Percentiles rank a stretch among this genome's conserved stretches.
Evolutionary conservation across 2,329 filamentous ascomycete species (phyloP).

Genomic region (Pseudogymnoascus sp.): DNA sequence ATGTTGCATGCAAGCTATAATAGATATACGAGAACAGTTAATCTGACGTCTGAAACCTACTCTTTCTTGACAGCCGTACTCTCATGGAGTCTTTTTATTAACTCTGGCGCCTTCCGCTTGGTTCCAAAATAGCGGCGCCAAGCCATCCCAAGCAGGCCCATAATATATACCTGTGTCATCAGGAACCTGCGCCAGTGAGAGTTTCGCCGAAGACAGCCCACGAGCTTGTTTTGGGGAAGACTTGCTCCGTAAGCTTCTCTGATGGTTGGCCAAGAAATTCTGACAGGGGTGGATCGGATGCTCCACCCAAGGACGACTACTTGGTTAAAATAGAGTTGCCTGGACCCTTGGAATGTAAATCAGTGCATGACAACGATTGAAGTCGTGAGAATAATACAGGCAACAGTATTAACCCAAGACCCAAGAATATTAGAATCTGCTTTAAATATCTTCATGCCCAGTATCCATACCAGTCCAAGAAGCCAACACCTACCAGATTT

Average conservation of each 20-base stretch:
- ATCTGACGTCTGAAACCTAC: background rate
- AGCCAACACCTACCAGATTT: background rate
- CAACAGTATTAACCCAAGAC: background rate
- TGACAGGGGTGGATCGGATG: background rate
- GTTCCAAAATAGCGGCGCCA: background rate
- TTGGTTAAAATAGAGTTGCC: conserved; percentile 1
- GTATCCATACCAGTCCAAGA: background rate
- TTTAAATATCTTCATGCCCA: background rate
- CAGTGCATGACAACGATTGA: background rate
- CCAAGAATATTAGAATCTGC: background rate
- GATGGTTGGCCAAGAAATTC: background rate
- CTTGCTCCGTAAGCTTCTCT: background rate
- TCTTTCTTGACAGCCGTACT: background rate
- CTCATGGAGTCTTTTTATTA: background rate
- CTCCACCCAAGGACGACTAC: background rate
- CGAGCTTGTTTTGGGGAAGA: too few relatives aligned
- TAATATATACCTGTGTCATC: background rate
- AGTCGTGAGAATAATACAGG: background rate
- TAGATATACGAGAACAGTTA: conserved; percentile 2
- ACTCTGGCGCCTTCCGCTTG: background rate
- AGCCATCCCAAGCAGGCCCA: background rate
- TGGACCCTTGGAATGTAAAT: background rate
- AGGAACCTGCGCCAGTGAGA: background rate
- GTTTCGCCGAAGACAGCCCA: background rate
- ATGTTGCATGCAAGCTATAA: background rate